Evolutionary conservation across 371 early-diverging fungal species (phyloP).

Genomic region (Coemansia sp.): DNA sequence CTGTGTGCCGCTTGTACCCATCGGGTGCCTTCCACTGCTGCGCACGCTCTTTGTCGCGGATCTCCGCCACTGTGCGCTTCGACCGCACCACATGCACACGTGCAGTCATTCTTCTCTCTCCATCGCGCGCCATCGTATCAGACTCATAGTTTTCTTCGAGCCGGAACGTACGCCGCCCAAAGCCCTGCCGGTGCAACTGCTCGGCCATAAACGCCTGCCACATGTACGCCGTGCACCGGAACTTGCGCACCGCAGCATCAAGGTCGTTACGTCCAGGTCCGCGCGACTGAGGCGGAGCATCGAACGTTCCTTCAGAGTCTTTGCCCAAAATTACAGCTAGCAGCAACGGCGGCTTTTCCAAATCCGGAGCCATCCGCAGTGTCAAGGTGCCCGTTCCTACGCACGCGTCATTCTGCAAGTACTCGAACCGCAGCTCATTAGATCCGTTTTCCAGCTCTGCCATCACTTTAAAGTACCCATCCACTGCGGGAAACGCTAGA

Average conservation of each 20-base stretch:
- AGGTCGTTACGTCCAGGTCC: conserved; percentile 54
- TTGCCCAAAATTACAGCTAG: conserved; percentile 61
- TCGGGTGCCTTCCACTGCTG: conserved; percentile 58
- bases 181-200: conserved; percentile 65
- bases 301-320: conserved; percentile 62
- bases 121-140: conserved; percentile 58
- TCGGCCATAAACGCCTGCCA: conserved; percentile 77
- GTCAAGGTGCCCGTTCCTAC: conserved; percentile 28
- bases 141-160: conserved; percentile 60
- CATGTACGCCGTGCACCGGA: conserved; percentile 65
- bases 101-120: conserved; percentile 56
- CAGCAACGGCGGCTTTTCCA: conserved; percentile 62
- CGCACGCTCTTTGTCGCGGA: conserved; percentile 59
- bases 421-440: conserved; percentile 57
- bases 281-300: conserved; percentile 59
- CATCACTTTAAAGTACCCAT: conserved; percentile 64
- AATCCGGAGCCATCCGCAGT: conserved; percentile 58
- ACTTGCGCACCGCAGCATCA: conserved; percentile 57
- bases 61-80: conserved; percentile 56
- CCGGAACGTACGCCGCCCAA: conserved; percentile 67
- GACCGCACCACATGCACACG: conserved; percentile 61
- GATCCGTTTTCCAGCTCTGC: conserved; percentile 63
- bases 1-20: conserved; percentile 46
- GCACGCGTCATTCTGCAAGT: conserved; percentile 23
- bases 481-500: conserved; percentile 58